Evolutionary conservation across 345 rosid species (phyloP).

Genomic region (Lepidium sativum): DNA sequence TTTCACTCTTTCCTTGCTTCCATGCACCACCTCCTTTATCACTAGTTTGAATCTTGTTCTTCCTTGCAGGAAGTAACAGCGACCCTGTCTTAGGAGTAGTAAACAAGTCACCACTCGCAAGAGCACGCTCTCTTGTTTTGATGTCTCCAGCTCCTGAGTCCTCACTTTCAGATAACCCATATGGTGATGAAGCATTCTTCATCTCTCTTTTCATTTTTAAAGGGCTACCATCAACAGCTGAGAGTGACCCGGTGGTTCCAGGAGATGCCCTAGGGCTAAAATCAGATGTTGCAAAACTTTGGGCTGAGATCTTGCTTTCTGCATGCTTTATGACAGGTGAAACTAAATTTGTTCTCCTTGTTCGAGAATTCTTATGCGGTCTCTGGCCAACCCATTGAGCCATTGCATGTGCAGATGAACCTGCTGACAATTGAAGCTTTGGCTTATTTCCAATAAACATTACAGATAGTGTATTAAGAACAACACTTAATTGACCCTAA

Average conservation of each 20-base stretch:
- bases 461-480: constrained; percentile 30
- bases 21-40: constrained; percentile 66
- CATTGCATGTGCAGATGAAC: constrained; percentile 69
- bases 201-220: constrained; percentile 52
- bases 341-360: constrained; percentile 70
- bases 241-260: constrained; percentile 43
- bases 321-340: constrained; percentile 51
- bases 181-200: constrained; percentile 55
- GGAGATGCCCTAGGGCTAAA: constrained; percentile 45
- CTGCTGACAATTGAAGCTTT: constrained; percentile 35
- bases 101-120: constrained; percentile 43
- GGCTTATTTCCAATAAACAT: constrained; percentile 35
- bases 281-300: constrained; percentile 51
- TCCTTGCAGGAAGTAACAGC: constrained; percentile 41
- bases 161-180: constrained; percentile 73
- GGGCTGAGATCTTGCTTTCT: constrained; percentile 51
- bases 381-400: constrained; percentile 96
- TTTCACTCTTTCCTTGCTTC: constrained; percentile 74
- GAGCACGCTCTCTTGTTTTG: constrained; percentile 51
- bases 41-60: constrained; percentile 42
- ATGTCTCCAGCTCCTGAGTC: constrained; percentile 80
- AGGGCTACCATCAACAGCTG: constrained; percentile 33
- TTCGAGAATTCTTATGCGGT: constrained; percentile 73
- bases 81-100: constrained; percentile 46
- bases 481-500: constrained; percentile 41